These are phyloP conservation scores for Pseudopyrenochaeta lycopersici DNA, from an alignment of 2,329 filamentous ascomycete genomes.

Conservation along the genomic window DNA sequence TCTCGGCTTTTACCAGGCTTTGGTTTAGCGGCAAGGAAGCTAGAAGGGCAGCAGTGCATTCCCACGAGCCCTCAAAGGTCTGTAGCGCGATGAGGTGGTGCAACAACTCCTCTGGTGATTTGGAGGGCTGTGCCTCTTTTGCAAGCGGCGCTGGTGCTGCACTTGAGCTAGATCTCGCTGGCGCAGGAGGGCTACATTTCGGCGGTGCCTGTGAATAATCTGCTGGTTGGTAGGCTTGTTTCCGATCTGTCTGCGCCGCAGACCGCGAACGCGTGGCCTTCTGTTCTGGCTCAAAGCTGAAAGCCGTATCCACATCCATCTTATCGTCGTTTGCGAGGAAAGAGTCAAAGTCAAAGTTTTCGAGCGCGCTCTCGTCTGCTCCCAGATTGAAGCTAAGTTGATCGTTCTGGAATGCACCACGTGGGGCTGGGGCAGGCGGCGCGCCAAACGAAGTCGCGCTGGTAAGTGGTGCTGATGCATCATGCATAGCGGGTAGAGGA, in stretches of 20 bases:
- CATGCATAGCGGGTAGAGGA: too few species aligned
- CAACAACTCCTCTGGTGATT: conserved; percentile 36
- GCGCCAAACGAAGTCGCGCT: neutral
- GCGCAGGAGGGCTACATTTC: neutral
- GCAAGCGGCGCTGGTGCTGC: neutral
- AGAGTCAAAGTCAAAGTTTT: conserved; percentile 70
- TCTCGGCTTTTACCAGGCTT: neutral
- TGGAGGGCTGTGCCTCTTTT: neutral
- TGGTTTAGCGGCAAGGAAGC: conserved; percentile 14
- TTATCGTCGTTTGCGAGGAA: conserved; percentile 60
- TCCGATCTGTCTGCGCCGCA: too few species aligned
- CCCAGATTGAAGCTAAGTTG: neutral
- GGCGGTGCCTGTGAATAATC: neutral
- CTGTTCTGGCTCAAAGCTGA: conserved; percentile 24
- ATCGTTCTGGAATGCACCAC: neutral
- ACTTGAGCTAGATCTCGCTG: neutral
- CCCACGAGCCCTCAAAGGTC: conserved; percentile 65
- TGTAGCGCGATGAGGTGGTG: conserved; percentile 63
- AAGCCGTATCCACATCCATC: conserved; percentile 26
- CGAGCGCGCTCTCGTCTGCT: conserved; percentile 65
- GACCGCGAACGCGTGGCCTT: too few species aligned
- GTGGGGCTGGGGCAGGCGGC: neutral
- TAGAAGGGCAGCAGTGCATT: conserved; percentile 40
- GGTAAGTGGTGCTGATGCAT: neutral
- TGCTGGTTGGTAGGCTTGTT: neutral